Evolutionary conservation across 2,329 filamentous ascomycete species (phyloP), one percentile per base, ranked within the genome.

Genomic region (Fusarium sarcochroum): DNA sequence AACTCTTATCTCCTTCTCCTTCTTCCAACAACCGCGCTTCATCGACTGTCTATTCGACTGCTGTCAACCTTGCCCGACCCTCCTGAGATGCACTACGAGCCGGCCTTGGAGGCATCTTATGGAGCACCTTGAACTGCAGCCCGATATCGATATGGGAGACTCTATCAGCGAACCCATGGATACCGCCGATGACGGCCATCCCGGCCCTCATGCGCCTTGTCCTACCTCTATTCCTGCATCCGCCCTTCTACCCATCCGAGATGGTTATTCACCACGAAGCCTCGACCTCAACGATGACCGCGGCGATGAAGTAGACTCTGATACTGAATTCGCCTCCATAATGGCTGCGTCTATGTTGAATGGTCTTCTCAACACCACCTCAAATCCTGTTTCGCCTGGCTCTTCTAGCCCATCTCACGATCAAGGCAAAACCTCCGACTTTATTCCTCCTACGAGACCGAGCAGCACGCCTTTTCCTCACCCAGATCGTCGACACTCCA

Each of bases 401-500:
- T 83, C 86, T 15, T 82, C 84, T 7, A 87, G 84, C 65, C 85
- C 85, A 37, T 83, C 83, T 23, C 79, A 84, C 48, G 81, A 85
- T 38, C 84, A 83, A 60, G 75, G 77, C 58, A 85, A 84, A 58
- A 74, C 83, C 35, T 54, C 70, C 30, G 68, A 72, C n/a, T 76
- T 79, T 60, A 72, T 79, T 10, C 78, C 78, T 17, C 78, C 77
- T 6, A 75, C 75, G 7, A 82, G 87, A 51, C 87, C 87, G 18
- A 89, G 86, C 74, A 89, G 87, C 77, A 89, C 87, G 3, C 87
- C 87, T 2, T 89, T 89, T 57, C 85, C 85, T 6, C 84, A 87
- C 58, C 84, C 83, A 49, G 85, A 88, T 49, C 82, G 82, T 53
- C 82, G 84, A 47, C 72, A 70, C 55, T 64, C 75, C 25, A 74